Percentiles rank a stretch among this genome's conserved stretches.
phyloP scores from a whole-genome alignment of 2,329 filamentous ascomycete genomes.

The Colletotrichum phormii region DNA sequence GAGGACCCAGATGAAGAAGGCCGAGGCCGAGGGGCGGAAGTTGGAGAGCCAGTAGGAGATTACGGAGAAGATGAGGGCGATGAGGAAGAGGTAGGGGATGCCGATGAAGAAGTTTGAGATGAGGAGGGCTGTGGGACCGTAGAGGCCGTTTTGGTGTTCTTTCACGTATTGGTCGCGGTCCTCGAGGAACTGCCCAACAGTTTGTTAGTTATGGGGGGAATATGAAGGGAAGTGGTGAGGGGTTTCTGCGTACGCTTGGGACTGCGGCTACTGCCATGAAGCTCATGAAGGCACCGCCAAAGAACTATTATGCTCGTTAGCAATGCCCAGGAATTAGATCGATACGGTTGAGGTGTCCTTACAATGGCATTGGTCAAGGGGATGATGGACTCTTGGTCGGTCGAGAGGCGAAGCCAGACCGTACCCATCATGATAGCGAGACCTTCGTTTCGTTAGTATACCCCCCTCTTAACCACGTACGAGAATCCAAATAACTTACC shows the following conservation, averaged over 20 bases:
- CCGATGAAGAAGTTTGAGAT: slow-evolving; percentile 86
- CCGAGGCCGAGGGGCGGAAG: slow-evolving; percentile 72
- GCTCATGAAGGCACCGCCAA: slow-evolving; percentile 79
- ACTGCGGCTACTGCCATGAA: slow-evolving; percentile 90
- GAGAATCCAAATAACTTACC: slow-evolving; percentile 12
- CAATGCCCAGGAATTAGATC: too few relatives aligned
- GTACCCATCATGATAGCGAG: slow-evolving; percentile 90
- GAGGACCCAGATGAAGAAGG: slow-evolving; percentile 83
- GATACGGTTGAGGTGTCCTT: not conserved
- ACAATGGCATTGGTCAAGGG: slow-evolving; percentile 83
- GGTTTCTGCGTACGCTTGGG: slow-evolving; percentile 62
- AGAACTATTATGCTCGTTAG: slow-evolving; percentile 58
- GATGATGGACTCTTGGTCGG: slow-evolving; percentile 79
- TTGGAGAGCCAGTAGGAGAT: slow-evolving; percentile 85
- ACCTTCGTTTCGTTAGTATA: slow-evolving; percentile 56
- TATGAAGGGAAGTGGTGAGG: not conserved
- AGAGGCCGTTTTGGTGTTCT: slow-evolving; percentile 85
- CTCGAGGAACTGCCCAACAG: slow-evolving; percentile 73
- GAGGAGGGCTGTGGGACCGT: slow-evolving; percentile 78
- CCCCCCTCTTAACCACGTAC: not conserved
- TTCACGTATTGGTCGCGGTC: slow-evolving; percentile 79
- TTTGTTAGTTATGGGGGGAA: too few relatives aligned
- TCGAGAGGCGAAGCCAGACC: slow-evolving; percentile 80
- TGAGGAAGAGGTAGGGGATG: slow-evolving; percentile 83
- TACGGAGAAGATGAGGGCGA: slow-evolving; percentile 79